Evolutionary conservation across 768 basidiomycete species (phyloP).

Genomic region (Leucocoprinus birnbaumii): DNA sequence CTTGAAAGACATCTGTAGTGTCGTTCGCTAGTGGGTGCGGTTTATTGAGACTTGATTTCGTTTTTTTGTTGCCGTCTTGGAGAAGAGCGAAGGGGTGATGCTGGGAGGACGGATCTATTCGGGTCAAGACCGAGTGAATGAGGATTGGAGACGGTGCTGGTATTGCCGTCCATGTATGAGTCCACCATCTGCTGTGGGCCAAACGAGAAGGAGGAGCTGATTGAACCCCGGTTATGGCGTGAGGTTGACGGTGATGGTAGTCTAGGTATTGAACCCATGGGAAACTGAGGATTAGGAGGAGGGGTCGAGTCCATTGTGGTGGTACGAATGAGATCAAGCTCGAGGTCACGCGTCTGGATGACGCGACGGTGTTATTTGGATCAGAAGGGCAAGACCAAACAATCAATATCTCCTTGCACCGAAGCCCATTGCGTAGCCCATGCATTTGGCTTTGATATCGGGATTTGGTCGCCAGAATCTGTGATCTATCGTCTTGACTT

Average conservation of each 20-base stretch:
- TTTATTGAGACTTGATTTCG: slow-evolving; percentile 44
- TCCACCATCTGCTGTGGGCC: slow-evolving; percentile 75
- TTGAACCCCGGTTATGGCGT: slow-evolving; percentile 62
- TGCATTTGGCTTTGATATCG: slow-evolving; percentile 31
- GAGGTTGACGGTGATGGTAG: slow-evolving; percentile 54
- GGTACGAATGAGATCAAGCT: not conserved
- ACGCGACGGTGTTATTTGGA: slow-evolving; percentile 1
- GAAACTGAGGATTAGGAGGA: slow-evolving; percentile 41
- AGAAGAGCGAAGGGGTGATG: slow-evolving; percentile 70
- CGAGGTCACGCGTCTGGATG: not conserved
- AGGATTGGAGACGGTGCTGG: slow-evolving; percentile 53
- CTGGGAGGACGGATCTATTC: slow-evolving; percentile 72
- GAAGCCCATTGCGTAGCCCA: slow-evolving; percentile 42
- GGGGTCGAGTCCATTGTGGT: slow-evolving; percentile 43
- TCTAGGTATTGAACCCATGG: slow-evolving; percentile 45
- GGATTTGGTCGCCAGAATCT: slow-evolving; percentile 40
- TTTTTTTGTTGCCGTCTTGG: slow-evolving; percentile 53
- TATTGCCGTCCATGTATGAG: slow-evolving; percentile 64
- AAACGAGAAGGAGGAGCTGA: slow-evolving; percentile 82
- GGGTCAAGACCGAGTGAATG: slow-evolving; percentile 70
- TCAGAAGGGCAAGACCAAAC: not conserved
- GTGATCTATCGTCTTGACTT: slow-evolving; percentile 4
- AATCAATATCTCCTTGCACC: slow-evolving; percentile 22
- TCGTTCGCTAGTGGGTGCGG: slow-evolving; percentile 78
- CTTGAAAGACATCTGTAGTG: slow-evolving; percentile 73